Evolutionary conservation across 2,329 filamentous ascomycete genomes (phyloP).

Genomic region (Trematosphaeria pertusa): DNA sequence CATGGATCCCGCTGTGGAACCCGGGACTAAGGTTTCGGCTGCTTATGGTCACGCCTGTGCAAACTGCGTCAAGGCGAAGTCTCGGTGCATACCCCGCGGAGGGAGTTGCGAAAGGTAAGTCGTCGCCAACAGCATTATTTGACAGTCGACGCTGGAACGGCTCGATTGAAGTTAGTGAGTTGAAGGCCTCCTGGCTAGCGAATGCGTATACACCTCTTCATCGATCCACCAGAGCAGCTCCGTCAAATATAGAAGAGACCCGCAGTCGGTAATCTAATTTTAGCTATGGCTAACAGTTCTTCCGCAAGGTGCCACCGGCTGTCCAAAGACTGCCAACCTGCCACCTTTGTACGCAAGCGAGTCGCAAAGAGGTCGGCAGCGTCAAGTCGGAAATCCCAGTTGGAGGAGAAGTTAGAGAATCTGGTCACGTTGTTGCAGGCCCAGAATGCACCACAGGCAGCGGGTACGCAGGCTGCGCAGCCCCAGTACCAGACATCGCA

Average conservation of each 20-base stretch:
- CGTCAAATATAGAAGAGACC: too few species aligned
- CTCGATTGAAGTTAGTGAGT: too few species aligned
- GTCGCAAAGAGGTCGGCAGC: conserved; percentile 11
- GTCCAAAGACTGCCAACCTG: conserved; percentile 24
- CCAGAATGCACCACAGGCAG: conserved; percentile 9
- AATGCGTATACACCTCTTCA: too few species aligned
- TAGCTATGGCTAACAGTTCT: background rate
- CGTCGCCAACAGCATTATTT: background rate
- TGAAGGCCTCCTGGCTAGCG: too few species aligned
- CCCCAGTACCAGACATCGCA: too few species aligned
- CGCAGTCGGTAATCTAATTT: background rate
- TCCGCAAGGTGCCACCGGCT: conserved; percentile 27
- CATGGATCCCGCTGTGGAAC: too few species aligned
- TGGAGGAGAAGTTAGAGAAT: conserved; percentile 43
- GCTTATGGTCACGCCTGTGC: conserved; percentile 22
- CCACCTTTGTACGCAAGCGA: conserved; percentile 16
- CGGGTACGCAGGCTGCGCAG: too few species aligned
- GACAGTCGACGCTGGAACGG: too few species aligned
- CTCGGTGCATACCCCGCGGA: conserved; percentile 12
- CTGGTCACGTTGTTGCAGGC: conserved; percentile 37
- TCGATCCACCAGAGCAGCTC: too few species aligned
- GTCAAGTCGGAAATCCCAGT: conserved; percentile 15
- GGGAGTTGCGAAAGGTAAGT: conserved; percentile 20
- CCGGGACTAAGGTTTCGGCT: conserved; percentile 6
- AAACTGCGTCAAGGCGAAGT: conserved; percentile 20